These are phyloP conservation scores for Vigna trinervia DNA, from an alignment of 306 rosid species.

Conservation along the genomic window DNA sequence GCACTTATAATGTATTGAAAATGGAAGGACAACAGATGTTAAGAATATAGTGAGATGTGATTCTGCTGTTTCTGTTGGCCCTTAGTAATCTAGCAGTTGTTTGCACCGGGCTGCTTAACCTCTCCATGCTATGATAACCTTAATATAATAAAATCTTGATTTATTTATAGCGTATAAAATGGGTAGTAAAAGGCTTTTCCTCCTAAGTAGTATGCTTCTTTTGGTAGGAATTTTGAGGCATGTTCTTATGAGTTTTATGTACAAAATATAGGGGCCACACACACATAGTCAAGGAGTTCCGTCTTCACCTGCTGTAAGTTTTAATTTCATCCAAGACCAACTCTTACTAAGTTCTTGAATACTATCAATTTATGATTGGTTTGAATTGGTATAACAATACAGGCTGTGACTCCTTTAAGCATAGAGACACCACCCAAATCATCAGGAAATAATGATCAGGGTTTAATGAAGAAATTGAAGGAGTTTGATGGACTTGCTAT, in stretches of 20 bases:
- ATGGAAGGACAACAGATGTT: background rate
- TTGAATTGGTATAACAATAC: slow-evolving; percentile 49
- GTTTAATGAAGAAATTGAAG: slow-evolving; percentile 78
- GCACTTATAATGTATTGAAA: background rate
- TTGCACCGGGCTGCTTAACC: slow-evolving; percentile 9
- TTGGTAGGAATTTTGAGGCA: background rate
- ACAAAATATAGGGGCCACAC: slow-evolving; percentile 62
- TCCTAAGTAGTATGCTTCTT: slow-evolving; percentile 1
- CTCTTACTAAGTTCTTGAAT: slow-evolving; percentile 4
- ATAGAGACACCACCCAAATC: slow-evolving; percentile 75
- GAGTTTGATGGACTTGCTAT: slow-evolving; percentile 89
- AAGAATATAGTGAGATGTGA: background rate
- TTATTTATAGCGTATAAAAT: slow-evolving; percentile 16
- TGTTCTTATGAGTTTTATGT: slow-evolving; percentile 31
- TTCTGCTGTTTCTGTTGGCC: slow-evolving; percentile 19
- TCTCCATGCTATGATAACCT: slow-evolving; percentile 13
- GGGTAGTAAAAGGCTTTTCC: slow-evolving; percentile 8
- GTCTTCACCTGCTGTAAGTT: slow-evolving; percentile 78
- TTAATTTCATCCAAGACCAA: slow-evolving; percentile 27
- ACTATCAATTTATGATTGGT: slow-evolving; percentile 30
- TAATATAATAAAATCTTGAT: slow-evolving; percentile 5
- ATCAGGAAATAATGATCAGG: slow-evolving; percentile 72
- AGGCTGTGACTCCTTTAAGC: slow-evolving; percentile 67
- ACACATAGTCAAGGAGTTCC: slow-evolving; percentile 76
- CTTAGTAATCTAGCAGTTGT: background rate